Evolutionary conservation across 345 rosid genomes (phyloP).

Genomic region (Lepidium didymum): DNA sequence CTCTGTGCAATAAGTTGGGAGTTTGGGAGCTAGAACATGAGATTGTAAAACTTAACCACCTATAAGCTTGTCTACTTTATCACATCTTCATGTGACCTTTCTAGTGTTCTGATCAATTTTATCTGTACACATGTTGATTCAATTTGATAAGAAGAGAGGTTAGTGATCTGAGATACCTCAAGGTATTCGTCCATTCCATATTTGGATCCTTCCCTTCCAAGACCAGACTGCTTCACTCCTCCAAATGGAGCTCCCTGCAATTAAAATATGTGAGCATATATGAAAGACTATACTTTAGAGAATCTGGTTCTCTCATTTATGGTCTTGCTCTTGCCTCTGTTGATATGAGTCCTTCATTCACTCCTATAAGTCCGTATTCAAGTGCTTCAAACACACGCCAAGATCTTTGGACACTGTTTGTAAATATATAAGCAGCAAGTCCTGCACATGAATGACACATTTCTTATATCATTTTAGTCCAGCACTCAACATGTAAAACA

Average conservation of each 20-base stretch:
- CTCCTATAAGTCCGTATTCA: slow-evolving; percentile 85
- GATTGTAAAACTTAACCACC: too few species aligned
- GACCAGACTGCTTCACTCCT: slow-evolving; percentile 91
- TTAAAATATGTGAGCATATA: slow-evolving; percentile 10
- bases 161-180: slow-evolving; percentile 46
- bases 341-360: slow-evolving; percentile 90
- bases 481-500: neutral
- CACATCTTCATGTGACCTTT: too few species aligned
- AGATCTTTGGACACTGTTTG: slow-evolving; percentile 72
- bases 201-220: slow-evolving; percentile 97
- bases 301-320: neutral
- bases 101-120: too few species aligned
- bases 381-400: slow-evolving; percentile 96
- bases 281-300: neutral
- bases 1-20: too few species aligned
- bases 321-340: slow-evolving; percentile 75
- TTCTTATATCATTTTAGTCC: neutral
- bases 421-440: slow-evolving; percentile 89
- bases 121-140: too few species aligned
- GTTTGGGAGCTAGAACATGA: too few species aligned
- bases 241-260: slow-evolving; percentile 96
- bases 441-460: slow-evolving; percentile 39
- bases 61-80: too few species aligned
- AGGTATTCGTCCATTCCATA: slow-evolving; percentile 93
- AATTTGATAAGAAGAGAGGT: slow-evolving; percentile 1